Evolutionary conservation across 192 early-diverging fungal genomes (phyloP), one percentile per base, ranked within the genome.

Genomic region (Backusella mclennaniae): DNA sequence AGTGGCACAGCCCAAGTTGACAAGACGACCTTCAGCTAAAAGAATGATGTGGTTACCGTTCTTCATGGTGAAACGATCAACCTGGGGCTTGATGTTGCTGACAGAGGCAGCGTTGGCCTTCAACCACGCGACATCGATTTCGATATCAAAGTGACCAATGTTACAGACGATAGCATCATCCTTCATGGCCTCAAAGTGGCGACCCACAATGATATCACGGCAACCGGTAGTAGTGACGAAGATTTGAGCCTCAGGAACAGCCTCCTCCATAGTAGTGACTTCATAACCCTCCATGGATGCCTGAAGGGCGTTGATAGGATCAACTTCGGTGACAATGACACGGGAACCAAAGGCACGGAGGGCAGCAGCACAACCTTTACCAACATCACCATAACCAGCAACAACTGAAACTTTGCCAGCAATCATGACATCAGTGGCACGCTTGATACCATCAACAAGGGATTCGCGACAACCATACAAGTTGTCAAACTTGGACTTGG

Each of bases 401-500:
- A 98, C 96, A 74, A 98, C 93, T 69, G 95, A 90, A 66, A 99
- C 94, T 92, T 99, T 98, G 76, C 97, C 97, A 80, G 97, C 97
- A 86, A 99, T 99, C 96, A 98, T 97, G 81, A 99, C 97, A 83
- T 99, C 97, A 83, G 97, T 99, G 80, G 96, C 96, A 84, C 97
- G 93, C 96, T 98, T 99, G 92, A 97, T 99, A 83, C 97, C 97
- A 88, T 99, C 97, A 76, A 99, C 94, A 79, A 99, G 90, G 49
- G 96, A 97, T 90, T 99, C 97, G 84, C 97, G 95, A 93, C 97
- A 99, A 77, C 96, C 97, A 89, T 99, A 99, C 83, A 99, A 84
- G 93, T 99, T 99, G 89, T 99, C 97, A 82, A 99, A 99, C 93
- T 99, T 99, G 90, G 93, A 95, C 93, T 99, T 99, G 86, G 97